A percentile compares a stretch with the other conserved stretches of the same genome.
phyloP scores from a whole-genome alignment of 1,284 basidiomycete species.

The Phaffia rhodozyma region DNA sequence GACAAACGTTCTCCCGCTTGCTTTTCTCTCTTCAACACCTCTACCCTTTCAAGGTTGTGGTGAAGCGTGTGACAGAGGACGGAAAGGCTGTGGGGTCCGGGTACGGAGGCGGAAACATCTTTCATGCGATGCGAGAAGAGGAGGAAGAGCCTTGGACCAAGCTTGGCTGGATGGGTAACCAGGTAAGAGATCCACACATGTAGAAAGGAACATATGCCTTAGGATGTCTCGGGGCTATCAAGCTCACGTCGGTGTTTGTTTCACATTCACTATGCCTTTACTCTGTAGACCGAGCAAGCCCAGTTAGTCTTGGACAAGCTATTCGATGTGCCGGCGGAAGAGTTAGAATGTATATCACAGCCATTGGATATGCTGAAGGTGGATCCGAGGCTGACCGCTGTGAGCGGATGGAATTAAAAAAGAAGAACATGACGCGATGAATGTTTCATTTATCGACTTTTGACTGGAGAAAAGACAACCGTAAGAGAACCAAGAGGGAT shows the following conservation, averaged over 20 bases:
- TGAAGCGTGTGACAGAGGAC: too few relatives aligned
- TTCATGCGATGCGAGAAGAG: constrained; percentile 2
- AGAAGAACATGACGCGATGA: too few relatives aligned
- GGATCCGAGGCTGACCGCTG: too few relatives aligned
- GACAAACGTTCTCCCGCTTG: too few relatives aligned
- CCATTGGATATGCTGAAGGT: constrained; percentile 6
- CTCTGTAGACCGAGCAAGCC: neutral
- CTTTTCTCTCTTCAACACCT: too few relatives aligned
- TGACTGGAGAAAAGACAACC: too few relatives aligned
- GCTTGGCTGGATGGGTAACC: constrained; percentile 3
- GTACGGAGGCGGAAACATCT: neutral
- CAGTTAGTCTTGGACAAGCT: neutral
- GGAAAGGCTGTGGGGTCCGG: neutral
- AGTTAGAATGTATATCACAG: constrained; percentile 10
- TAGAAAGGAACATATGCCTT: neutral
- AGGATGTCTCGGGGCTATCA: neutral
- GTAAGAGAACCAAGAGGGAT: too few relatives aligned
- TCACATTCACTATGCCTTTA: neutral
- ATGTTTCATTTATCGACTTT: too few relatives aligned
- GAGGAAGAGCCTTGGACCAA: constrained; percentile 11
- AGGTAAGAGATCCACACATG: constrained; percentile 2
- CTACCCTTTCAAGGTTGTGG: too few relatives aligned
- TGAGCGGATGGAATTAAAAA: too few relatives aligned
- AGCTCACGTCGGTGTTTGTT: neutral
- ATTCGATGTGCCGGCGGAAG: constrained; percentile 3